Evolutionary conservation across 2,329 filamentous ascomycete species (phyloP).

Genomic region (Colletotrichum karsti): DNA sequence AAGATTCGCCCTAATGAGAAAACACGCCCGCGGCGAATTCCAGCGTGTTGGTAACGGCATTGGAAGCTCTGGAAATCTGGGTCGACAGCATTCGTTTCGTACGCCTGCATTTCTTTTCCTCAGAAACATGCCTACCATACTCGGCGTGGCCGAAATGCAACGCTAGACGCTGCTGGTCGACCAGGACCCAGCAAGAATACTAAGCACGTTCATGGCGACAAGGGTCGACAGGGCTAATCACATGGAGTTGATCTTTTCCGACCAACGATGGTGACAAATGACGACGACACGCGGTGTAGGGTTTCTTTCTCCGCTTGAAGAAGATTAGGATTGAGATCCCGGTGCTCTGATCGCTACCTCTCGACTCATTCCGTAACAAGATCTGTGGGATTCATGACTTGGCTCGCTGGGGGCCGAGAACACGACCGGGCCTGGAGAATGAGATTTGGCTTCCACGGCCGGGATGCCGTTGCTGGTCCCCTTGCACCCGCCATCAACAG

Average conservation of each 20-base stretch:
- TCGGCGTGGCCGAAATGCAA: constrained; percentile 4
- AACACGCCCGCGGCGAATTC: constrained; percentile 2
- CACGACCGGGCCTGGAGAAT: not conserved
- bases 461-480: no score
- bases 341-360: not conserved
- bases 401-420: no score
- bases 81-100: not conserved
- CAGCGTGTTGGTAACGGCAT: not conserved
- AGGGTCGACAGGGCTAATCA: not conserved
- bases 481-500: not conserved
- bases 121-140: not conserved
- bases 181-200: not conserved
- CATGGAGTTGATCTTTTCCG: not conserved
- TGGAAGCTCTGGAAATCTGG: not conserved
- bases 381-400: not conserved
- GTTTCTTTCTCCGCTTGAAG: not conserved
- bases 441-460: not conserved
- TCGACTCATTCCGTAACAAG: not conserved
- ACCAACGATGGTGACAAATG: not conserved
- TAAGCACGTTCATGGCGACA: not conserved
- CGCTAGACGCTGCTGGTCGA: not conserved
- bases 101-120: not conserved
- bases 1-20: constrained; percentile 3
- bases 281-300: not conserved
- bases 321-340: not conserved